Base-by-base conservation (phyloP, 805 yeast genomes). In the Tetrapisispora phaffii region DNA sequence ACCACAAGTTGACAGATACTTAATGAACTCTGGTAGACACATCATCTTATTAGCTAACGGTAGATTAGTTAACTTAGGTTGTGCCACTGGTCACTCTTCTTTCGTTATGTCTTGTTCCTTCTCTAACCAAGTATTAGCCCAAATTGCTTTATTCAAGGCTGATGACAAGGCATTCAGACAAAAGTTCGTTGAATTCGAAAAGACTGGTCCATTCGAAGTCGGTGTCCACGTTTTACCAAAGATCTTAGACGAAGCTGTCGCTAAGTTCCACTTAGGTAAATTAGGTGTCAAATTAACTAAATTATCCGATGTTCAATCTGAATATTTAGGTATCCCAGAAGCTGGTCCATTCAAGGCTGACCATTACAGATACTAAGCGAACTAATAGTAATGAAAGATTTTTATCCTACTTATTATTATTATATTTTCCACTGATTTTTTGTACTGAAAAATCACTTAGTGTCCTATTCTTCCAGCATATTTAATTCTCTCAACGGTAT, bases 41-140 rank as follows among this genome's bases (percentile, higher is more conserved):
- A 67, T 90, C 68, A 88, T 90, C 74, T 77, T 90, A 68, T 83
- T 90, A 63, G 98, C 98, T 57, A 96, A 89, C 74, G 98, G 98
- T 75, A 87, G 98, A 77, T 83, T 90, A 64, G 97, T 90, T 69
- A 90, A 90, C 88, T 79, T 90, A 68, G 98, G 98, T 63, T 93
- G 97, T 77, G 98, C 97, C 69, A 90, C 97, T 65, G 98, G 98
- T 68, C 98, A 90, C 80, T 85, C 97, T 44, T 87, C 96, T 35
- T 90, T 90, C 68, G 98, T 90, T 66, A 90, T 90, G 98, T 87
- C 96, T 53, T 93, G 97, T 76, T 90, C 97, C 45, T 90, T 90
- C 95, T 86, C 97, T 62, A 90, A 90, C 85, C 98, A 90, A 77
- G 97, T 90, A 54, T 79, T 90, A 68, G 98, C 98, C 61, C 98